These are phyloP conservation scores for Pterocarpus santalinus DNA, from an alignment of 306 rosid species.

Conservation along the genomic window DNA sequence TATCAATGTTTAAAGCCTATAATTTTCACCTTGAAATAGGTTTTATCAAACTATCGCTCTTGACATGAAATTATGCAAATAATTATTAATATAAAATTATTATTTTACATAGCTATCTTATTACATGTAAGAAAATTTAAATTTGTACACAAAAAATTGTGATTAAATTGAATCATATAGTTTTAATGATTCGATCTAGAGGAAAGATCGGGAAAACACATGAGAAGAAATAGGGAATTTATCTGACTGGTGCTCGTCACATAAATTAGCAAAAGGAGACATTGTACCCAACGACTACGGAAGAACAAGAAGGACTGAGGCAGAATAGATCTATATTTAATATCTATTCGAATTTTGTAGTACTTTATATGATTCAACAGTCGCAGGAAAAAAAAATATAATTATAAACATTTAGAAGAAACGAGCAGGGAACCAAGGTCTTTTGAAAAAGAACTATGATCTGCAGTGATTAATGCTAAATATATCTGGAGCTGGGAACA, in stretches of 20 bases:
- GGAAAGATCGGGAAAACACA: not conserved
- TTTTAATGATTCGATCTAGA: not conserved
- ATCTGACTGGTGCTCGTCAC: not conserved
- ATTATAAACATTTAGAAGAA: not conserved
- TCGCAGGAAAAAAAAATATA: not conserved
- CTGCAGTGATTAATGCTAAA: constrained; percentile 5
- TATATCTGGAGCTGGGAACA: not conserved
- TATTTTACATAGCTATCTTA: not conserved
- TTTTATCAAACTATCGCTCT: no score
- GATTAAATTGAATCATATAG: not conserved
- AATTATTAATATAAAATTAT: no score
- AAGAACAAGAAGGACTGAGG: not conserved
- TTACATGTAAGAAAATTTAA: not conserved
- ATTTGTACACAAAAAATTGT: not conserved
- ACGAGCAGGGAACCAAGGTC: not conserved
- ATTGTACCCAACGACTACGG: not conserved
- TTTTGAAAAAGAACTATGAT: not conserved
- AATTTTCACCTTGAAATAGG: no score
- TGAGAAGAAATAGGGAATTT: not conserved
- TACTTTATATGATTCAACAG: not conserved
- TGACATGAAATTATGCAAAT: no score
- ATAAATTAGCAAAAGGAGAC: not conserved
- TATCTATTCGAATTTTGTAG: not conserved
- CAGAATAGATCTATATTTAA: not conserved
- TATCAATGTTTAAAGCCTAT: no score